A percentile compares a stretch with the other conserved stretches of the same genome.
Conservation (phyloP, 306 rosid genomes). For the Glycine latifolia region DNA sequence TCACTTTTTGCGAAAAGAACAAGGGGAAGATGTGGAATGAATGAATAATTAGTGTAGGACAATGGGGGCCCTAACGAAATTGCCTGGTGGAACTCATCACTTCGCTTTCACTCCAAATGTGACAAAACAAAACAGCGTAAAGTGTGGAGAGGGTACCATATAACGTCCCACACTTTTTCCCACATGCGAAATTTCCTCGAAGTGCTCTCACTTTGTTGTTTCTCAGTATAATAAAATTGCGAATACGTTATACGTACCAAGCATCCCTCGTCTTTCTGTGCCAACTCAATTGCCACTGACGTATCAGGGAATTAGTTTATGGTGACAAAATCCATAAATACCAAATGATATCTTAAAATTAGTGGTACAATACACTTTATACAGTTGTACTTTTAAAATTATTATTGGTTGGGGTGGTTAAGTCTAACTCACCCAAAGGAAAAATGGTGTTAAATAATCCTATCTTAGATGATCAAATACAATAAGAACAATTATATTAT, state of each 20-base stretch:
- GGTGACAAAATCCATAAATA: too few species aligned
- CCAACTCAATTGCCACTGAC: not conserved
- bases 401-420: too few species aligned
- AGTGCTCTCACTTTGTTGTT: slow-evolving; percentile 32
- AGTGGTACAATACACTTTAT: too few species aligned
- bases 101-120: not conserved
- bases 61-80: slow-evolving; percentile 52
- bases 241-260: not conserved
- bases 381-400: too few species aligned
- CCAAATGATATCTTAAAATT: too few species aligned
- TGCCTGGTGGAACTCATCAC: slow-evolving; percentile 43
- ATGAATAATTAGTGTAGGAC: not conserved
- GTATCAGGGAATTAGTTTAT: too few species aligned
- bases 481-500: too few species aligned
- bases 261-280: not conserved
- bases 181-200: slow-evolving; percentile 46
- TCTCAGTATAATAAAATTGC: not conserved
- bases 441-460: too few species aligned
- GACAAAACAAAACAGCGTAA: not conserved
- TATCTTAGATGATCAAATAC: too few species aligned
- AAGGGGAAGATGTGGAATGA: not conserved
- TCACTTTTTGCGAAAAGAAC: not conserved
- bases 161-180: slow-evolving; percentile 6
- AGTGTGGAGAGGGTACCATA: too few species aligned
- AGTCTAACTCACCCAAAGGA: too few species aligned